Evolutionary conservation across 2,329 filamentous ascomycete genomes (phyloP), one percentile per base, ranked within the genome.

Genomic region (Mycosphaerella sp.): DNA sequence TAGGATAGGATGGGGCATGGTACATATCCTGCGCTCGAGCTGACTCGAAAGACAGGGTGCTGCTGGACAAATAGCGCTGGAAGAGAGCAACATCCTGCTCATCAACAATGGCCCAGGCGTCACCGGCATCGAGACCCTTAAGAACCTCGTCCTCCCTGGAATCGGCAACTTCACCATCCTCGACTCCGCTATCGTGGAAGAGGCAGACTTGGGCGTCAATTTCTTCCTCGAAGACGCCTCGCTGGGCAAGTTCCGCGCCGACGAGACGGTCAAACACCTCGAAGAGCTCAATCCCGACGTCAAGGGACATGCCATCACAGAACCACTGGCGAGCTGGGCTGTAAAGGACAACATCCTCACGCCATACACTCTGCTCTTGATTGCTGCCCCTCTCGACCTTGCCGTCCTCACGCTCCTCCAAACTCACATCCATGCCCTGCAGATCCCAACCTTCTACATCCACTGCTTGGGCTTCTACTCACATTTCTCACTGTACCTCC

Each of bases 91-190:
- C 60, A 84, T 98, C n/a, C 79, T 97, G 10, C 78, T 98, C 4
- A 75, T 98, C 54, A 96, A 95, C 70, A 87, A 86, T 0, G 86
- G 89, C 1, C 73, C 85, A n/a, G 91, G 91, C 8, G 87, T 89
- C 2, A 87, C 89, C 30, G 93, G 90, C 12, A 79, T 94, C 10
- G 93, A 98, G 70, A 84, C 90, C 0, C 78, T 98, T 55, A 98
- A 98, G 77, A 98, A 98, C 66, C 80, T 98, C n/a, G 87, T 98
- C 2, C 75, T 98, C 7, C 93, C 93, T 51, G 88, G 90, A 3
- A 86, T 97, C 62, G 94, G 93, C 7, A 81, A 82, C 21, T 98
- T 96, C 68, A 94, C 88, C 0, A 95, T 98, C 55, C 85, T 86
- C 46, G 93, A 98, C 64, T 82, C 86, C 6, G 80, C 82, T 1